A percentile compares a stretch with the other conserved stretches of the same genome.
These are phyloP conservation scores for Boletus subluridellus DNA, from an alignment of 1,284 basidiomycete genomes.

Conservation along the genomic window DNA sequence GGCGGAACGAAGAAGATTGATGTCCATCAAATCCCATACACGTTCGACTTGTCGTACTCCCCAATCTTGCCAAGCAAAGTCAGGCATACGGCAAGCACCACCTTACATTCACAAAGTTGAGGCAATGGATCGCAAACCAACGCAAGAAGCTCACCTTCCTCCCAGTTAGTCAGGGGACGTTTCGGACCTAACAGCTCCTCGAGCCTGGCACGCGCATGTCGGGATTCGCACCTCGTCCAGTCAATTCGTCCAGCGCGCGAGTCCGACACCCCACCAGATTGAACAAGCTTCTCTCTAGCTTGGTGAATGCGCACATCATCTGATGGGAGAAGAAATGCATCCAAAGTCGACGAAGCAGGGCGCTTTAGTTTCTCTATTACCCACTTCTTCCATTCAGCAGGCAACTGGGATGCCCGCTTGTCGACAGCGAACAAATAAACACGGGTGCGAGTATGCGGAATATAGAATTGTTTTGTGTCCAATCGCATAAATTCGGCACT, in stretches of 20 bases:
- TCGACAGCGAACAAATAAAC: constrained; percentile 84
- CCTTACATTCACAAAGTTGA: constrained; percentile 39
- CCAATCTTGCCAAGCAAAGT: constrained; percentile 96
- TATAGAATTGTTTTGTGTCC: constrained; percentile 93
- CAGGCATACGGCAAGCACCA: constrained; percentile 82
- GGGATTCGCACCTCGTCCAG: constrained; percentile 90
- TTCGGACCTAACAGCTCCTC: constrained; percentile 82
- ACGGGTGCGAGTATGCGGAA: constrained; percentile 90
- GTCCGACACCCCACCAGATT: constrained; percentile 59
- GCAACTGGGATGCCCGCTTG: constrained; percentile 54
- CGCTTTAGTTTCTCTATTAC: constrained; percentile 67
- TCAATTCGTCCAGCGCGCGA: constrained; percentile 73
- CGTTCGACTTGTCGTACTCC: constrained; percentile 86
- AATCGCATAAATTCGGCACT: constrained; percentile 71
- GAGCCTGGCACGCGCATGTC: constrained; percentile 83
- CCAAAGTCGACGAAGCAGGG: constrained; percentile 85
- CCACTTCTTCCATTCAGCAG: constrained; percentile 67
- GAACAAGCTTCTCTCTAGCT: constrained; percentile 79
- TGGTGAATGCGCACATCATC: constrained; percentile 91
- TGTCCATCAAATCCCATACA: constrained; percentile 93
- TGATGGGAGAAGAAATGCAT: constrained; percentile 86
- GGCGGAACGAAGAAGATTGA: constrained; percentile 79
- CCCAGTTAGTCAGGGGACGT: constrained; percentile 89
- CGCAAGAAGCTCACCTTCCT: constrained; percentile 61
- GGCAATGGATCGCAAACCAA: not conserved